These are phyloP conservation scores for Nephromyces sp. DNA, from an alignment of 169 alveolate species.

Conservation along the genomic window DNA sequence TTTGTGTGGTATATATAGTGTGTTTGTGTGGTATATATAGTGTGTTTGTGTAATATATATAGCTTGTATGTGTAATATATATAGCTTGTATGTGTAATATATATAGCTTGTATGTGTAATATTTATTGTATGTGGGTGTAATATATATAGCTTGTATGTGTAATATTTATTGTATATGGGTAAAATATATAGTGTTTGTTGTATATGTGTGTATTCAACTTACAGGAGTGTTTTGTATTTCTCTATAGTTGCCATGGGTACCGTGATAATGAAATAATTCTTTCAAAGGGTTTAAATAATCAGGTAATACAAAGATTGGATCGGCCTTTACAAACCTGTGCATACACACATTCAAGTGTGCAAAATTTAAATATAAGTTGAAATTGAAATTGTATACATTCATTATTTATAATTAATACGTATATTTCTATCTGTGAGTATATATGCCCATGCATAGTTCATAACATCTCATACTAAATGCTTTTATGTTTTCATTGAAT, in stretches of 20 bases:
- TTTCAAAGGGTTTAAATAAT: neutral
- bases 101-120: no score
- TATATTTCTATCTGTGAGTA: neutral
- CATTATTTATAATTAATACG: neutral
- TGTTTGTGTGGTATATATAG: no score
- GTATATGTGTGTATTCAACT: neutral
- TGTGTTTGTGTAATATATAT: no score
- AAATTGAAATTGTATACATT: neutral
- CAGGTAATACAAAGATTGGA: neutral
- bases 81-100: no score
- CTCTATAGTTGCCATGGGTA: slow-evolving; percentile 1
- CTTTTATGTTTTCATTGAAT: no score
- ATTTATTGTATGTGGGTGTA: no score
- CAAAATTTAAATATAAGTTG: neutral
- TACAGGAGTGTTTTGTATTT: slow-evolving; percentile 4
- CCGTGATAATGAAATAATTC: slow-evolving; percentile 1
- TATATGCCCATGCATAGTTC: no score
- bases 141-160: no score
- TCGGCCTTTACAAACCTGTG: slow-evolving; percentile 10
- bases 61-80: no score
- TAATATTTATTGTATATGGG: no score
- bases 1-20: no score
- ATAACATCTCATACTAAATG: neutral
- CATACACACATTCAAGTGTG: neutral
- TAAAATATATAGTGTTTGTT: no score